Conservation (phyloP, 371 early-diverging fungal genomes). For the Parasitella parasitica region DNA sequence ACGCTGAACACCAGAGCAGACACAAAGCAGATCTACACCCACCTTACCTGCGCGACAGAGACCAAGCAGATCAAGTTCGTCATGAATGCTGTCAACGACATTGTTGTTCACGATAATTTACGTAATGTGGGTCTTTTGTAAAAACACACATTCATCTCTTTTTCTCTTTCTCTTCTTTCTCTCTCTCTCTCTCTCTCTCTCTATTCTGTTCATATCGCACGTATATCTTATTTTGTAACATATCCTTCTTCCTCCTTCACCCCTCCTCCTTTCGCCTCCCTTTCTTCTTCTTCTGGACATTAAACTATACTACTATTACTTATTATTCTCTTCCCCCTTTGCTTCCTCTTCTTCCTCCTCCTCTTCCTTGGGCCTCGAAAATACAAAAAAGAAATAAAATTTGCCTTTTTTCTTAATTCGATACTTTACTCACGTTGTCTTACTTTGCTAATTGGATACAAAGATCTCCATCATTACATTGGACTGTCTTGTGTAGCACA, state of each 20-base stretch:
- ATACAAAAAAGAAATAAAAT: background rate
- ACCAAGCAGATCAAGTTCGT: constrained; percentile 76
- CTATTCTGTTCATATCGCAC: background rate
- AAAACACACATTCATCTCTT: background rate
- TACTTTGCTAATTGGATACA: constrained; percentile 24
- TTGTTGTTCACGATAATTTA: constrained; percentile 65
- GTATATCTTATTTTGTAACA: background rate
- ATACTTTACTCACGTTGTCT: background rate
- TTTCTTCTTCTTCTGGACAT: background rate
- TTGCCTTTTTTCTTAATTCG: background rate
- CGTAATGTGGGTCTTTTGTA: constrained; percentile 67
- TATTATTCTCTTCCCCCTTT: background rate
- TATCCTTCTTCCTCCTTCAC: background rate
- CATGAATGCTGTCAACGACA: constrained; percentile 75
- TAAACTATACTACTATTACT: background rate
- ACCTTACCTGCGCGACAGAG: constrained; percentile 66
- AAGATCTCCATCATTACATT: too few species aligned
- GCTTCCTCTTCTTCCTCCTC: background rate
- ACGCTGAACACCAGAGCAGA: constrained; percentile 40
- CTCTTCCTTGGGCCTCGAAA: too few species aligned
- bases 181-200: background rate
- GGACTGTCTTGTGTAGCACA: background rate
- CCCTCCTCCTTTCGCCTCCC: background rate
- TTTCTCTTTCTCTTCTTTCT: background rate
- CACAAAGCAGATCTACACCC: constrained; percentile 52